Conservation (phyloP, 108 stramenopile species). For the Fistulifera solaris region DNA sequence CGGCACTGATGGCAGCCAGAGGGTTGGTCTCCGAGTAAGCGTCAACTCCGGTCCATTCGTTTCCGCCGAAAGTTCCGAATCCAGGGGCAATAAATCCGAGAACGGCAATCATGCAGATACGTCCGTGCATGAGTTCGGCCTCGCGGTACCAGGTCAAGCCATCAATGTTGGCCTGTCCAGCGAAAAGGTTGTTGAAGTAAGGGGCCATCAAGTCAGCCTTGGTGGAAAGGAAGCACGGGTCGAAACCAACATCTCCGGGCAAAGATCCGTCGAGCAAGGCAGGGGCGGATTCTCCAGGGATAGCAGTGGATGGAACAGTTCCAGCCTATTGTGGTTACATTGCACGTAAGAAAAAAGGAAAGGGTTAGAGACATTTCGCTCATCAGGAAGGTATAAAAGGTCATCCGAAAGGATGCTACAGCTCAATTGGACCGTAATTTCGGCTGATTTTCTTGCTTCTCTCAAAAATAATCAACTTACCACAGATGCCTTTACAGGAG, state of each 20-base stretch:
- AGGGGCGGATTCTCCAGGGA: constrained; percentile 72
- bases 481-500: background rate
- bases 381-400: background rate
- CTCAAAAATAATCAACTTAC: no score
- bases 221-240: constrained; percentile 93
- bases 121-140: constrained; percentile 95
- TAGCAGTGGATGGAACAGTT: constrained; percentile 53
- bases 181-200: constrained; percentile 49
- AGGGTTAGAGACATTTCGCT: no score
- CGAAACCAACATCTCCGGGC: constrained; percentile 92
- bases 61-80: constrained; percentile 92
- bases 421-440: no score
- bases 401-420: no score
- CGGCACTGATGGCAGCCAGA: constrained; percentile 68
- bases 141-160: constrained; percentile 89
- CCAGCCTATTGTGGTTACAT: constrained; percentile 1
- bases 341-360: constrained; percentile 1
- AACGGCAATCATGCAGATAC: constrained; percentile 94
- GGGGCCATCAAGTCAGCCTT: constrained; percentile 36
- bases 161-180: constrained; percentile 34
- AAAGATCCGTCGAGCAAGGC: constrained; percentile 86
- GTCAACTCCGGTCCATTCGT: constrained; percentile 84
- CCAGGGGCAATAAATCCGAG: constrained; percentile 93
- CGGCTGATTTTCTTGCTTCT: no score
- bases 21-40: constrained; percentile 92